A percentile compares a stretch with the other conserved stretches of the same genome.
Evolutionary conservation across 2,329 filamentous ascomycete genomes (phyloP).

Genomic region (Talaromyces sp.): DNA sequence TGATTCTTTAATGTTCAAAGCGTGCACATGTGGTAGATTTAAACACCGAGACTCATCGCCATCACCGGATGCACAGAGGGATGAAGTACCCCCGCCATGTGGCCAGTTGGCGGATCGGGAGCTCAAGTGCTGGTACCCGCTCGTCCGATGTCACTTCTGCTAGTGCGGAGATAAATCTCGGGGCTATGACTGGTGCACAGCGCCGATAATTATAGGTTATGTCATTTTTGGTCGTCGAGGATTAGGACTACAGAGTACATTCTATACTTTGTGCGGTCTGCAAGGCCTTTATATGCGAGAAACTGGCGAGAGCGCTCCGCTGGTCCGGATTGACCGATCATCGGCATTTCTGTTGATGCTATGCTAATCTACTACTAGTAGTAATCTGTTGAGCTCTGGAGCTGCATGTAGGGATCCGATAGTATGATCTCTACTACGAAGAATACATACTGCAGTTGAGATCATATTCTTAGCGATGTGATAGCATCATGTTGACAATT

Average conservation of each 20-base stretch:
- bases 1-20: too few species aligned
- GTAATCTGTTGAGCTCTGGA: too few species aligned
- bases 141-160: conserved; percentile 18
- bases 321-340: neutral
- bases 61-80: too few species aligned
- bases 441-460: too few species aligned
- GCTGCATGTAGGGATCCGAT: too few species aligned
- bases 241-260: conserved; percentile 1
- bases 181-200: conserved; percentile 8
- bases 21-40: too few species aligned
- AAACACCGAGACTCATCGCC: too few species aligned
- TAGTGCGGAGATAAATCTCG: neutral
- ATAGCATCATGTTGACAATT: too few species aligned
- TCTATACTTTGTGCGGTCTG: neutral
- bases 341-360: neutral
- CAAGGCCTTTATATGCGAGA: neutral
- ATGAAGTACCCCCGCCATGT: too few species aligned
- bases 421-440: too few species aligned
- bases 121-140: conserved; percentile 26
- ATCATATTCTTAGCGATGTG: too few species aligned
- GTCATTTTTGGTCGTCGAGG: neutral
- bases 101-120: conserved; percentile 3
- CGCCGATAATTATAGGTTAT: conserved; percentile 6
- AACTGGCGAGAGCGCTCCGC: neutral
- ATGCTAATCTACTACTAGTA: too few species aligned